Conservation (phyloP, 2,329 filamentous ascomycete genomes). For the Helotiales sp. region DNA sequence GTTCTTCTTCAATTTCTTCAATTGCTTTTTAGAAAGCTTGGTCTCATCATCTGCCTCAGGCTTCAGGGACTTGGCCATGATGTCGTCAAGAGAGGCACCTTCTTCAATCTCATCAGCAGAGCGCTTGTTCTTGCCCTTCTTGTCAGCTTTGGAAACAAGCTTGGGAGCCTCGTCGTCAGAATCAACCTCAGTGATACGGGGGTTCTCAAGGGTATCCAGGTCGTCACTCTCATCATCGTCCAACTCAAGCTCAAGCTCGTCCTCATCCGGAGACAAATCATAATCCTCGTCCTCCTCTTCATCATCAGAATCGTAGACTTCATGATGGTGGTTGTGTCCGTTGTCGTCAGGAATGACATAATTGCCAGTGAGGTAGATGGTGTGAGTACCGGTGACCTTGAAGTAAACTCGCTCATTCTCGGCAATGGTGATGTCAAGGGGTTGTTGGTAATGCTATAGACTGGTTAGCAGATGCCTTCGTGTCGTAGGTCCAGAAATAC, state of each 20-base stretch:
- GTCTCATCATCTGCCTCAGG: constrained; percentile 58
- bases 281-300: constrained; percentile 71
- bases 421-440: constrained; percentile 87
- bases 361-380: constrained; percentile 92
- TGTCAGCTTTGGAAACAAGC: constrained; percentile 46
- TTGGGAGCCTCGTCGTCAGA: constrained; percentile 71
- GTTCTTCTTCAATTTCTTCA: constrained; percentile 99
- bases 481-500: constrained; percentile 52
- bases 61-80: constrained; percentile 75
- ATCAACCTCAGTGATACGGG: constrained; percentile 81
- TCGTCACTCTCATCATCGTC: constrained; percentile 69
- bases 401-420: constrained; percentile 93
- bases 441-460: constrained; percentile 84
- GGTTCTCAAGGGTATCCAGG: constrained; percentile 74
- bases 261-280: constrained; percentile 76
- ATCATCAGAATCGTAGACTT: constrained; percentile 61
- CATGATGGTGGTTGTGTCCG: constrained; percentile 53
- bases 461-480: constrained; percentile 30
- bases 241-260: constrained; percentile 63
- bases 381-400: constrained; percentile 84
- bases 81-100: constrained; percentile 71
- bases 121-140: constrained; percentile 92
- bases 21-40: constrained; percentile 92
- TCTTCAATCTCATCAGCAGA: constrained; percentile 70
- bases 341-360: constrained; percentile 75